A percentile compares a stretch with the other conserved stretches of the same genome.
These are phyloP conservation scores for Dispira parvispora DNA, from an alignment of 192 early-diverging fungal genomes.

Conservation along the genomic window DNA sequence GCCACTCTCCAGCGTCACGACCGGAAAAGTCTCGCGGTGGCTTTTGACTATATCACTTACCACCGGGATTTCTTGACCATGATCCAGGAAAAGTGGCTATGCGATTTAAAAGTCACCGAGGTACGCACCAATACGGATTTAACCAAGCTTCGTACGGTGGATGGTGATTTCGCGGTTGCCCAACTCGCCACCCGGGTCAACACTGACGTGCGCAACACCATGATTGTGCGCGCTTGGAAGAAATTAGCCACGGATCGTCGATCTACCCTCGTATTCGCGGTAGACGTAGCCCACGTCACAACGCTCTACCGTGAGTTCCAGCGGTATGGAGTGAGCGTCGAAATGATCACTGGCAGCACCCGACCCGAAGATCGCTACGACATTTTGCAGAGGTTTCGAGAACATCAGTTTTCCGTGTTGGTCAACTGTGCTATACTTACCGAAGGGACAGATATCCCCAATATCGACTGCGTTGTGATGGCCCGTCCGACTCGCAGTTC, in stretches of 20 bases:
- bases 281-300: conserved; percentile 60
- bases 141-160: conserved; percentile 23
- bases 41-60: conserved; percentile 68
- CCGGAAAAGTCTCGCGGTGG: conserved; percentile 38
- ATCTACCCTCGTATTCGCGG: conserved; percentile 75
- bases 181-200: conserved; percentile 44
- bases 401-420: conserved; percentile 47
- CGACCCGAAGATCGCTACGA: conserved; percentile 28
- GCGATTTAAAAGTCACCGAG: conserved; percentile 40
- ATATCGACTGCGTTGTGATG: conserved; percentile 76
- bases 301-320: conserved; percentile 35
- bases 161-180: conserved; percentile 42
- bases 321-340: conserved; percentile 22
- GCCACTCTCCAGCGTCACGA: conserved; percentile 80
- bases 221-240: conserved; percentile 46
- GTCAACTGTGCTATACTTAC: conserved; percentile 82
- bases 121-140: conserved; percentile 43
- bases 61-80: conserved; percentile 59
- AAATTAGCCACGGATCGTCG: conserved; percentile 27
- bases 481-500: conserved; percentile 68
- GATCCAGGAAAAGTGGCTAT: conserved; percentile 68
- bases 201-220: conserved; percentile 30
- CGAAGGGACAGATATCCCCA: conserved; percentile 76
- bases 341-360: conserved; percentile 38
- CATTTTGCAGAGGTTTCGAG: conserved; percentile 41